Conservation (phyloP, 805 yeast genomes). For the Metschnikowia anglica region DNA sequence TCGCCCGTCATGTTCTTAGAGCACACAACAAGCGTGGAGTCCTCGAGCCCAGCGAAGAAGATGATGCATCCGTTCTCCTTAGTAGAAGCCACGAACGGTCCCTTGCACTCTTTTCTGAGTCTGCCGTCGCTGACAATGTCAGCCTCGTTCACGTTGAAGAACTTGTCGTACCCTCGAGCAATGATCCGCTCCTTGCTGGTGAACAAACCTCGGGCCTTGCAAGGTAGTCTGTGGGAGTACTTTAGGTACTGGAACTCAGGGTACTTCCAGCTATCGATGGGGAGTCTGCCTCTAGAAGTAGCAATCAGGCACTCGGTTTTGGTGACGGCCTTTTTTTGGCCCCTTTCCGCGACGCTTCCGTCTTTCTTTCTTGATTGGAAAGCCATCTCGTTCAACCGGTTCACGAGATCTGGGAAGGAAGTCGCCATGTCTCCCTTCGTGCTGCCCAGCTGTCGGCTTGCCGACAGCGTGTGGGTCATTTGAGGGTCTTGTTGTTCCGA, state of each 20-base stretch:
- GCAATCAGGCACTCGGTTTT: conserved; percentile 19
- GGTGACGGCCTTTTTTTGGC: conserved; percentile 9
- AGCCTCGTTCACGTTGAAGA: conserved; percentile 75
- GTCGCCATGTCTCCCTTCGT: conserved; percentile 3
- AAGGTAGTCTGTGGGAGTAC: conserved; percentile 55
- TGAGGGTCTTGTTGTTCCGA: no score
- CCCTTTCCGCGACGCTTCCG: conserved; percentile 1
- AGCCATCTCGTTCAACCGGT: conserved; percentile 20
- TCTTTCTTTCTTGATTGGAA: conserved; percentile 6
- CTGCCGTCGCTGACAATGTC: conserved; percentile 7
- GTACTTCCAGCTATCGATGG: conserved; percentile 64
- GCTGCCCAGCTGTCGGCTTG: no score
- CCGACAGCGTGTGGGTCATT: no score
- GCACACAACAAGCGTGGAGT: conserved; percentile 80
- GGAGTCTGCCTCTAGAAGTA: conserved; percentile 14
- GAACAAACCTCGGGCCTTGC: conserved; percentile 82
- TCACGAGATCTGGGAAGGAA: conserved; percentile 22
- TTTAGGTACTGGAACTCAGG: conserved; percentile 85
- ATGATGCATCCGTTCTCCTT: conserved; percentile 95
- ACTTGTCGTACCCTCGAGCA: conserved; percentile 91
- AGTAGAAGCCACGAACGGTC: conserved; percentile 78
- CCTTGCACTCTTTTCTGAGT: conserved; percentile 42
- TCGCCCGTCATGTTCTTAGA: conserved; percentile 88
- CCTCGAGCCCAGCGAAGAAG: conserved; percentile 70
- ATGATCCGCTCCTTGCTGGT: conserved; percentile 53